Percentiles rank a stretch among this genome's conserved stretches.
Evolutionary conservation across 202 grass and related monocot genomes (phyloP).

Genomic region (Miscanthus sacchariflorus): DNA sequence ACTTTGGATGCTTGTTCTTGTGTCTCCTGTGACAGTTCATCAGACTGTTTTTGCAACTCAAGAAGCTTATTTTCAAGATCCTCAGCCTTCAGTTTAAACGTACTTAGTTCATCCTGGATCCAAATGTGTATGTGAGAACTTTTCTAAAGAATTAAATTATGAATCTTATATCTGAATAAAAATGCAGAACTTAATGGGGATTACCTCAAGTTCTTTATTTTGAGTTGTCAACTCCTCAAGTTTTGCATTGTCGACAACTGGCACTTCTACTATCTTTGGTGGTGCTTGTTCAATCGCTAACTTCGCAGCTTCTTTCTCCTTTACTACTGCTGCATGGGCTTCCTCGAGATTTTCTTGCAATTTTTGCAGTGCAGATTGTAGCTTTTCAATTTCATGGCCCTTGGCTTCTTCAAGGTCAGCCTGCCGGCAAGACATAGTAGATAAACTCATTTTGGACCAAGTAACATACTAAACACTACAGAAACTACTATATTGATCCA

Average conservation of each 20-base stretch:
- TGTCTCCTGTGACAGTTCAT: conserved; percentile 60
- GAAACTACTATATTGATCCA: conserved; percentile 11
- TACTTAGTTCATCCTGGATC: conserved; percentile 64
- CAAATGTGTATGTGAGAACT: conserved; percentile 36
- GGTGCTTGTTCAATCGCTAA: conserved; percentile 84
- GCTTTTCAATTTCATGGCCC: conserved; percentile 76
- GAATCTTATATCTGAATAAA: conserved; percentile 31
- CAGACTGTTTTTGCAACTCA: conserved; percentile 66
- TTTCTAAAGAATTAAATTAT: conserved; percentile 21
- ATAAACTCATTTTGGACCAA: conserved; percentile 31
- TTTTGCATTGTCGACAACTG: conserved; percentile 72
- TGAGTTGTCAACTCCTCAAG: conserved; percentile 67
- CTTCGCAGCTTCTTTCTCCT: conserved; percentile 81
- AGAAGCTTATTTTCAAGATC: conserved; percentile 75
- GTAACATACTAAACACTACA: conserved; percentile 29
- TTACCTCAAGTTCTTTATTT: conserved; percentile 91
- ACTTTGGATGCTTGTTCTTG: conserved; percentile 70
- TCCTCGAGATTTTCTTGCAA: conserved; percentile 76
- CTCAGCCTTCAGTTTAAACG: conserved; percentile 73
- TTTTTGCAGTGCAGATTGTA: conserved; percentile 82
- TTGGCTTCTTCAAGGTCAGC: conserved; percentile 87
- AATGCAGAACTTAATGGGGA: conserved; percentile 31
- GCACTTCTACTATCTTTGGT: conserved; percentile 82
- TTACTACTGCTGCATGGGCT: conserved; percentile 71
- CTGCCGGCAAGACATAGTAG: conserved; percentile 49